phyloP scores from a whole-genome alignment of 352 stramenopile genomes.

The Globisporangium alternatum region DNA sequence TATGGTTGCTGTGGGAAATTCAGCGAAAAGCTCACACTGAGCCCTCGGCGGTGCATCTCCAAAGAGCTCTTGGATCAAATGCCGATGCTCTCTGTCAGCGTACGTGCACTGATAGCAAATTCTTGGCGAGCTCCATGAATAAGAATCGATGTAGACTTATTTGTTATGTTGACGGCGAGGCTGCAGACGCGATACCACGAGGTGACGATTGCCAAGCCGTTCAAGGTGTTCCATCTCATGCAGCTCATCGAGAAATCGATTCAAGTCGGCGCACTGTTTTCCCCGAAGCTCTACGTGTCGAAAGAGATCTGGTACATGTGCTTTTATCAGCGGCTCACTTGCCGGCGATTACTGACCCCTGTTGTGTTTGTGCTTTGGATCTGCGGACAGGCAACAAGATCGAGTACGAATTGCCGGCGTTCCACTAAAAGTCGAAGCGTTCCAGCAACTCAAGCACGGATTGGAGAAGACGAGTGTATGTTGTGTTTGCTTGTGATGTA shows the following conservation, averaged over 20 bases:
- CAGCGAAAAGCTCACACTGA: slow-evolving; percentile 35
- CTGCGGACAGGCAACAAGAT: slow-evolving; percentile 45
- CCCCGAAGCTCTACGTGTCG: slow-evolving; percentile 66
- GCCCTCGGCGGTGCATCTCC: slow-evolving; percentile 51
- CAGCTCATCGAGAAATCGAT: slow-evolving; percentile 80
- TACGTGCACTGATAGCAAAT: slow-evolving; percentile 11
- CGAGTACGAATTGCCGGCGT: slow-evolving; percentile 58
- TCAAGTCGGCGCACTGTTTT: slow-evolving; percentile 68
- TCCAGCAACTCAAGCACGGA: slow-evolving; percentile 63
- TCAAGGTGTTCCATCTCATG: slow-evolving; percentile 79
- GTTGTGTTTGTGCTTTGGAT: not conserved
- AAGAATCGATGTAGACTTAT: not conserved
- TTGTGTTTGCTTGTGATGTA: not conserved
- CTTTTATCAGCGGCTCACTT: not conserved
- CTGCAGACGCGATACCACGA: slow-evolving; percentile 56
- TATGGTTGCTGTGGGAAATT: not conserved
- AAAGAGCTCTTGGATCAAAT: slow-evolving; percentile 73
- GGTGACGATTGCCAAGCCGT: slow-evolving; percentile 44
- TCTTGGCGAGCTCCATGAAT: not conserved
- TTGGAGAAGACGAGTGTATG: slow-evolving; percentile 68
- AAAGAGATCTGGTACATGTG: slow-evolving; percentile 67
- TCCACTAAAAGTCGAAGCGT: slow-evolving; percentile 57
- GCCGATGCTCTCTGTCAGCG: slow-evolving; percentile 59
- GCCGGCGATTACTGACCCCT: not conserved
- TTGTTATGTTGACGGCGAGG: not conserved